Evolutionary conservation across 2,329 filamentous ascomycete genomes (phyloP), one percentile per base, ranked within the genome.

Genomic region (Phoma herbarum): DNA sequence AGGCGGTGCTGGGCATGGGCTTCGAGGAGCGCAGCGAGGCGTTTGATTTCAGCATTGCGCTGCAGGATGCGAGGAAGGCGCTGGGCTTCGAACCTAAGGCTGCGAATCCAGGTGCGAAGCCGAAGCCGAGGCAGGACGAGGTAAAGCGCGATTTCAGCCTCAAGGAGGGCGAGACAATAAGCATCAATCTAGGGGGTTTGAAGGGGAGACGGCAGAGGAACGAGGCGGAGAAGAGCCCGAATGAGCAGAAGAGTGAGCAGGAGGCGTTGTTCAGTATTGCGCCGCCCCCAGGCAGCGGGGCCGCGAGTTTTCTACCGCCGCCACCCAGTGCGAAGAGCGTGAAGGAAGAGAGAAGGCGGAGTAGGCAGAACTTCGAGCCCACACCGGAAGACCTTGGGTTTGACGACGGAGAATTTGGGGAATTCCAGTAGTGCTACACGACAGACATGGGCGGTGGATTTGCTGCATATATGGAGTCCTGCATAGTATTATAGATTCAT

Each of bases 131-230:
- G 65, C 78, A 77, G 44, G 76, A 82, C 56, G 85, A 86, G 71
- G 73, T 70, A 31, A 89, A 88, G 78, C 86, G 85, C 65, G 92
- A 96, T 71, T 93, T 92, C 72, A 93, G 90, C 70, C 77, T 97
- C 63, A 96, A 96, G 77, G 92, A 93, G 60, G 92, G 92, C 11
- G 90, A 97, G 83, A 96, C 90, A 18, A 96, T 96, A 67, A 92
- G 89, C 23, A 88, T 96, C 64, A 91, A 90, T 74, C 83, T 95
- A 50, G 87, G 86, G 4, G 86, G 87, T 22, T 33, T 75, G 37
- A 84, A 82, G 65, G 82, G 86, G 2, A 67, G 79, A 65, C 82
- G 75, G 61, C 69, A 73, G 71, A 56, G 78, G 12, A 65, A 62
- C 61, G 64, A 78, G 75, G 60, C 72, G 80, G 53, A 81, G 80